Evolutionary conservation across 352 stramenopile genomes (phyloP).

Genomic region (Phytophthora capsici): DNA sequence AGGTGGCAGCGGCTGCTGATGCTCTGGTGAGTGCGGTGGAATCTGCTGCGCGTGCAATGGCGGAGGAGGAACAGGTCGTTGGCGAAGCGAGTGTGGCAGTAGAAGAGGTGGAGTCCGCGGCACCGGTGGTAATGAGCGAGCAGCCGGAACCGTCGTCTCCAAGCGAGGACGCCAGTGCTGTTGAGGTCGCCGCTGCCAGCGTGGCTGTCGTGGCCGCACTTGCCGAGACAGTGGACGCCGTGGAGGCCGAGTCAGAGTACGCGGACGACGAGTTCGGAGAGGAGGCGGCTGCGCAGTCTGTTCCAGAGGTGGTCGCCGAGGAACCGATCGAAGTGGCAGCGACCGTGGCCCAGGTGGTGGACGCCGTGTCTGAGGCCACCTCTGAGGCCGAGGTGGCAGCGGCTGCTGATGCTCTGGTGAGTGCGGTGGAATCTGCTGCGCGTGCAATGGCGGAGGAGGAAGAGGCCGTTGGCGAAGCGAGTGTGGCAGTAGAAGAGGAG

Average conservation of each 20-base stretch:
- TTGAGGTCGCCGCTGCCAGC: no score
- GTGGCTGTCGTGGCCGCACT: no score
- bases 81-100: neutral
- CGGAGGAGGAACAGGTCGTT: neutral
- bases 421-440: neutral
- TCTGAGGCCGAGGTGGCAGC: neutral
- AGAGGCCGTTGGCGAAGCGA: neutral
- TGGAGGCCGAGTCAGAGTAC: no score
- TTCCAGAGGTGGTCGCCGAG: neutral
- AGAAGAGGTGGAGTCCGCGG: neutral
- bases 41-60: neutral
- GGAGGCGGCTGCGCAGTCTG: no score
- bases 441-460: neutral
- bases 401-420: neutral
- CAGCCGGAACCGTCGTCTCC: neutral
- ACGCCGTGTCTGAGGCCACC: neutral
- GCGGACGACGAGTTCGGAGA: no score
- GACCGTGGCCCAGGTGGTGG: neutral
- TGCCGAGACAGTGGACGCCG: no score
- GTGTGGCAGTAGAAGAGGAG: neutral
- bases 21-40: neutral
- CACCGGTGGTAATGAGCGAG: neutral
- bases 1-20: neutral
- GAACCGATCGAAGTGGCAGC: neutral
- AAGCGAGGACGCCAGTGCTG: neutral